Conservation (phyloP, 306 rosid species). For the Castanospermum australe region DNA sequence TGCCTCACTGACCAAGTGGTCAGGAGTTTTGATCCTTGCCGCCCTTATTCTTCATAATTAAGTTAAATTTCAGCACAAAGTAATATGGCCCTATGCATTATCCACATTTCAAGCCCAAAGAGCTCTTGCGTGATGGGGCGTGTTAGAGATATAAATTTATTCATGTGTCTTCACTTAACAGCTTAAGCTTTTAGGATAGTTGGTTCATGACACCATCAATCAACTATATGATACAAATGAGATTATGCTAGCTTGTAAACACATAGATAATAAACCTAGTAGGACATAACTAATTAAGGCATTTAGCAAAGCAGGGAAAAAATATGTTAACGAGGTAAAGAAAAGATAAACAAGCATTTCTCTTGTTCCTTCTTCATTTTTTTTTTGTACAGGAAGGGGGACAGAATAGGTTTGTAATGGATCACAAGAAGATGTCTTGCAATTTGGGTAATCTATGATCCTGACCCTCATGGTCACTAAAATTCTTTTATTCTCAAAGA, state of each 20-base stretch:
- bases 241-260: slow-evolving; percentile 8
- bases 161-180: too few relatives aligned
- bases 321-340: background rate
- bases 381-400: background rate
- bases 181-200: too few relatives aligned
- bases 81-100: too few relatives aligned
- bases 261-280: background rate
- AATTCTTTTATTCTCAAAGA: background rate
- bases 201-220: too few relatives aligned
- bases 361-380: background rate
- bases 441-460: background rate
- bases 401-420: background rate
- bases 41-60: too few relatives aligned
- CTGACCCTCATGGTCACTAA: background rate
- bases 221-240: slow-evolving; percentile 24
- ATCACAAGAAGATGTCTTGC: background rate
- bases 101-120: too few relatives aligned
- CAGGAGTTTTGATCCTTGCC: too few relatives aligned
- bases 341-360: background rate
- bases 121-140: too few relatives aligned
- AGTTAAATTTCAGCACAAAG: too few relatives aligned
- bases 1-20: too few relatives aligned
- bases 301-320: background rate
- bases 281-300: slow-evolving; percentile 5
- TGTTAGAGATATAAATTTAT: too few relatives aligned